phyloP scores from a whole-genome alignment of 2,329 filamentous ascomycete species.

The Penicillium capsulatum region DNA sequence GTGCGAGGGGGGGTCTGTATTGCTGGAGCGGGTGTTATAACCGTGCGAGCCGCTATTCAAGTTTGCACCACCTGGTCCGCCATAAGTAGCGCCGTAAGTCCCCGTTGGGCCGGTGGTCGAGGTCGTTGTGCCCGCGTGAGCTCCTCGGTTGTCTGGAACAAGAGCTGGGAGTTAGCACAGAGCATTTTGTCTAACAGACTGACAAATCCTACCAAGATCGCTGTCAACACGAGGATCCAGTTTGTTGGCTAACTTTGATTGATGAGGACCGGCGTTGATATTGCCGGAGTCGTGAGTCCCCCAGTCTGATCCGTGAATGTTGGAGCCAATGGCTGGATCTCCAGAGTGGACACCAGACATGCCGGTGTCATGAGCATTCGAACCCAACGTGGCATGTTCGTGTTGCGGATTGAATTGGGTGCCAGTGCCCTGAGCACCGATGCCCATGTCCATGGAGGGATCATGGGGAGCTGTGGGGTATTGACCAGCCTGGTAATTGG shows the following conservation, averaged over 20 bases:
- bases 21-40: slow-evolving; percentile 11
- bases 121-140: neutral
- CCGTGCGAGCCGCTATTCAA: slow-evolving; percentile 3
- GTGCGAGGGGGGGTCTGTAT: slow-evolving; percentile 41
- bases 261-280: slow-evolving; percentile 1
- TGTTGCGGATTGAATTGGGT: neutral
- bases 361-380: slow-evolving; percentile 10
- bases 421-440: slow-evolving; percentile 1
- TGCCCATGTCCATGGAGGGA: neutral
- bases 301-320: no score
- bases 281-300: slow-evolving; percentile 11
- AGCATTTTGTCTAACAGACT: neutral
- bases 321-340: no score
- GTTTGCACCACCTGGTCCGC: neutral
- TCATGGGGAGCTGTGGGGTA: no score
- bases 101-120: neutral
- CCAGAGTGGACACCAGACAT: no score
- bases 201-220: neutral
- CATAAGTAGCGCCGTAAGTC: slow-evolving; percentile 2
- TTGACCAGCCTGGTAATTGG: no score
- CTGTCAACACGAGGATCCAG: neutral
- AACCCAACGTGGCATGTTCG: neutral
- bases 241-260: neutral
- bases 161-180: neutral
- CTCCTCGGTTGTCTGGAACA: neutral